Percentiles rank a stretch among this genome's conserved stretches.
phyloP scores from a whole-genome alignment of 208 protist genomes.

The Trypanosoma cruzi region DNA sequence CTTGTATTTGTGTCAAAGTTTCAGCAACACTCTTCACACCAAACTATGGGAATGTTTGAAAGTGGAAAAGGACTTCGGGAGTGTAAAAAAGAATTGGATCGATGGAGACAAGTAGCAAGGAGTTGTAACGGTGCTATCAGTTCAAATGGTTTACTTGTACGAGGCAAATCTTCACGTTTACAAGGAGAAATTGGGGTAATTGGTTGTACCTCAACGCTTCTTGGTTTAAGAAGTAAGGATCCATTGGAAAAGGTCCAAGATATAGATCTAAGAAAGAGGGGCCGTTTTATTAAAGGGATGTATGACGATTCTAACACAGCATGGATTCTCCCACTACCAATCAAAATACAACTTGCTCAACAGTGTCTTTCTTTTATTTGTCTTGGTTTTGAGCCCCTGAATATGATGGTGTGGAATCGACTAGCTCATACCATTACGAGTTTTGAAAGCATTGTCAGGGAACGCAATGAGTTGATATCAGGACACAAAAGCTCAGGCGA shows the following conservation, averaged over 20 bases:
- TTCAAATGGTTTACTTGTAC: conserved; percentile 84
- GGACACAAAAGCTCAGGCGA: conserved; percentile 72
- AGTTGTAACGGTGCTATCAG: conserved; percentile 77
- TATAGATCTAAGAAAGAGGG: conserved; percentile 78
- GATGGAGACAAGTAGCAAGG: conserved; percentile 69
- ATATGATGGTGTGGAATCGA: conserved; percentile 54
- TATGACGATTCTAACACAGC: conserved; percentile 47
- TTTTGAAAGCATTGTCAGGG: conserved; percentile 60
- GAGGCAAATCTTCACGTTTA: conserved; percentile 26
- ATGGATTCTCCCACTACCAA: conserved; percentile 76
- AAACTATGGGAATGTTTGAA: conserved; percentile 40
- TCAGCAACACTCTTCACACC: conserved; percentile 31
- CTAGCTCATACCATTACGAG: conserved; percentile 37
- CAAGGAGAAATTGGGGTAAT: conserved; percentile 41
- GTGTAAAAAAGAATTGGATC: conserved; percentile 72
- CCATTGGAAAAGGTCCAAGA: conserved; percentile 73
- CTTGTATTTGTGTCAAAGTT: conserved; percentile 48
- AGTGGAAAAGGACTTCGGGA: conserved; percentile 52
- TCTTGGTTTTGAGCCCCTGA: conserved; percentile 85
- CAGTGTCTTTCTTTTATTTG: conserved; percentile 80
- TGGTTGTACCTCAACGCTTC: conserved; percentile 69
- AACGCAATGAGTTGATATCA: conserved; percentile 60
- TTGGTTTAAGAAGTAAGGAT: conserved; percentile 67
- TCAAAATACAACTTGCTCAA: conserved; percentile 78
- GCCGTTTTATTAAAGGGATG: conserved; percentile 81